Evolutionary conservation across 192 early-diverging fungal species (phyloP), one percentile per base, ranked within the genome.

Genomic region (Gigaspora rosea): DNA sequence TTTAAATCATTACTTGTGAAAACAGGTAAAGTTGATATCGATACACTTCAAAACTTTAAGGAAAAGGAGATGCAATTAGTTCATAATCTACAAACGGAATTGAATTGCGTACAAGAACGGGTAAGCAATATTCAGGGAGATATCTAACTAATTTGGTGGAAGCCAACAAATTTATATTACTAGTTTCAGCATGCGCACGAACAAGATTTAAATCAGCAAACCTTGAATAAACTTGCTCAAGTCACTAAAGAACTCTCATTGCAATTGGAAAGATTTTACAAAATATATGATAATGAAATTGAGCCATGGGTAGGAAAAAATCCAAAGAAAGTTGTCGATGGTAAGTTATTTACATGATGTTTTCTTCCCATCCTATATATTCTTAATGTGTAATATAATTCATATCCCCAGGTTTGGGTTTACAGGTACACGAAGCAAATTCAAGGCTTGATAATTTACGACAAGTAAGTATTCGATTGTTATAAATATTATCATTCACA

Each of bases 251-350:
- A 73, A 36, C 18, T 73, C 12, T n/a, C 16, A 15, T 35, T 22
- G 2, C 54, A 73, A 35, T 47, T 73, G 12, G 20, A 13, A 48
- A 73, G 0, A 6, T 73, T 73, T 59, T 27, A 10, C 47, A 50
- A 59, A 59, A 48, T 49, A 3, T 61, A 73, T 27, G 71, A 73
- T 36, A 61, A 27, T 8, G 71, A 73, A 48, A 57, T 73, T 36
- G 27, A 6, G 1, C 57, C 33, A 4, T 73, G 71, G 56, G 36
- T 61, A 18, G 59, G 59, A 36, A 73, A 73, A 46, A 46, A 67
- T 22, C 10, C 18, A 8, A 8, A 11, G 18, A 48, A 67, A 15
- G 18, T 2, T 11, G 11, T 10, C 16, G 65, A 22, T 10, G 36
- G n/a, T 18, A 67, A 67, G 7, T 15, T 48, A 32, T 50, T 50